Evolutionary conservation across 2,329 filamentous ascomycete genomes (phyloP), one percentile per base, ranked within the genome.

Genomic region (Xylariaceae sp.): DNA sequence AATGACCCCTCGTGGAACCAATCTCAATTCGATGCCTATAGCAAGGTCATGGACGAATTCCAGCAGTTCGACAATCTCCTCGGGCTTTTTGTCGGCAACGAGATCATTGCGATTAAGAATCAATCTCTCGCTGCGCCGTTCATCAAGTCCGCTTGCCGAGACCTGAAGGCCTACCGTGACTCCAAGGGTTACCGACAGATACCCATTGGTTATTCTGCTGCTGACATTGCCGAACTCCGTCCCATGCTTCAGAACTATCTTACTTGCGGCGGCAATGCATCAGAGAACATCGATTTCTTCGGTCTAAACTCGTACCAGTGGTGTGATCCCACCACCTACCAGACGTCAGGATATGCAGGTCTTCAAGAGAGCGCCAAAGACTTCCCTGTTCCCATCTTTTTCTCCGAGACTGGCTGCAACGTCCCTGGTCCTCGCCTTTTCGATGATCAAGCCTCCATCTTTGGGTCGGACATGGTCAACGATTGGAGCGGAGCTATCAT

Each of bases 371-470:
- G 85, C 50, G 81, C 85, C 4, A 74, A 75, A 29, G 65, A 78
- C 54, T 90, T 89, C 64, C 83, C 81, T 35, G 80, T 94, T n/a
- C 89, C 87, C 16, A 88, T 93, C 55, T 90, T 89, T 72, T 88
- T 95, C 66, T 90, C 87, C 26, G 89, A 95, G 66, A 93, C 87
- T 3, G 89, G 89, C 44, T 95, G 89, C 74, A 90, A 87, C 60
- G 73, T 69, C 4, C 71, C 73, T 1, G 66, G 67, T 2, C 81
- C 83, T 1, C 76, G 85, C 33, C 66, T 72, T 1, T 89, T 86
- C 59, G 71, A 72, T 18, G 85, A 95, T 59, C 87, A 93, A 64
- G 72, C 76, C 31, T 81, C 87, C 37, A 87, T 95, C 52, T 85
- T 93, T 54, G 84, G 86, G 33, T 53, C 72, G 0, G 65, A 87